These are phyloP conservation scores for Leccinum brunneo-olivaceum DNA, from an alignment of 1,284 basidiomycete species.

Conservation along the genomic window DNA sequence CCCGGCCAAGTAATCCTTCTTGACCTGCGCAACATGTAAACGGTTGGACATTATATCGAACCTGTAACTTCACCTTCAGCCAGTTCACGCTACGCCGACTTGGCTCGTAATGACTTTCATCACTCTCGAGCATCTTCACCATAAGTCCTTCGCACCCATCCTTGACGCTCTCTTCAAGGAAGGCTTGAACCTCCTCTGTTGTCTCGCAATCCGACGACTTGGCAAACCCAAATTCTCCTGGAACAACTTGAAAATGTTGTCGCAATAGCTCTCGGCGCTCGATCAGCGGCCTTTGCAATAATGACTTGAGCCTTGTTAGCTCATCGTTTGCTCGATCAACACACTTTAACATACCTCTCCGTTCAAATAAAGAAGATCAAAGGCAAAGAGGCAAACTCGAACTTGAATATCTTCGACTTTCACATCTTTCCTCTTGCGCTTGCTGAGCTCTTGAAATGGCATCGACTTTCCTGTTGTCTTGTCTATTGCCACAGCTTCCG, in stretches of 20 bases:
- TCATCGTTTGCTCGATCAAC: background rate
- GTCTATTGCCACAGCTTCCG: slow-evolving; percentile 96
- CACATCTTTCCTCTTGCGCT: slow-evolving; percentile 95
- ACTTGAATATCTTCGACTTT: slow-evolving; percentile 95
- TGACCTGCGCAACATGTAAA: slow-evolving; percentile 52
- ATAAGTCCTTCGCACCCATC: slow-evolving; percentile 98
- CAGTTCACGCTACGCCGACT: slow-evolving; percentile 94
- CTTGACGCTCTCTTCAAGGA: slow-evolving; percentile 94
- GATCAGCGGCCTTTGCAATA: slow-evolving; percentile 59
- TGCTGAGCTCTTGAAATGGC: slow-evolving; percentile 96
- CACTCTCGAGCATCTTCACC: slow-evolving; percentile 96
- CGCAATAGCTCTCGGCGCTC: slow-evolving; percentile 75
- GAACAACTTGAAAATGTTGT: slow-evolving; percentile 77
- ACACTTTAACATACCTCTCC: slow-evolving; percentile 62
- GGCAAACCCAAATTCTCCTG: slow-evolving; percentile 91
- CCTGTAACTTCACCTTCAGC: slow-evolving; percentile 70
- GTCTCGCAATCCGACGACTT: slow-evolving; percentile 85
- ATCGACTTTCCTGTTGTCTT: slow-evolving; percentile 76
- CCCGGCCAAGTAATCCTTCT: slow-evolving; percentile 97
- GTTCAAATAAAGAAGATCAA: slow-evolving; percentile 92
- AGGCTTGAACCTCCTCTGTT: slow-evolving; percentile 90
- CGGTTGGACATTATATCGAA: background rate
- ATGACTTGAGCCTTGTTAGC: slow-evolving; percentile 38
- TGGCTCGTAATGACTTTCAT: slow-evolving; percentile 92
- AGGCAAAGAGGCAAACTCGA: slow-evolving; percentile 90